Evolutionary conservation across 768 basidiomycete genomes (phyloP), one percentile per base, ranked within the genome.

Genomic region (Kwoniella bestiolae): DNA sequence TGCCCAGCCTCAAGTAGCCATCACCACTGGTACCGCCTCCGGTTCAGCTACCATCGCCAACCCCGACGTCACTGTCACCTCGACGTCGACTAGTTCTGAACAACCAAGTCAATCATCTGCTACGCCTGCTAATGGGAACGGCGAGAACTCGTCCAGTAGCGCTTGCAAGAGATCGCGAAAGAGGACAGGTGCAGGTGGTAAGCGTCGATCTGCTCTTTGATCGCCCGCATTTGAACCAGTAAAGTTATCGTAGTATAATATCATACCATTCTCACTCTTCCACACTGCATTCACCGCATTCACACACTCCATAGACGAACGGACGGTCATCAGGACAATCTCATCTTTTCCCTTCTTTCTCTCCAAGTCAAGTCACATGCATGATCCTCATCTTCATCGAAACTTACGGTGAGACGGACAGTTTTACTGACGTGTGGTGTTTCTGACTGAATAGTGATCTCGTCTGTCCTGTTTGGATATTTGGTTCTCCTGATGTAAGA

Each of bases 91-190:
- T 35, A 26, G 31, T 26, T 34, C 59, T 38, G 35, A 35, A 25
- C 26, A 26, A 11, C 14, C 52, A 1, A 4, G 41, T 32, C 41
- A 35, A 23, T 63, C 61, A 9, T n/a, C 5, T 25, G 11, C 52
- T 18, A 52, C 25, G 14, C 21, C 60, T 23, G 34, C 60, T 28
- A 34, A 47, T 41, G 50, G 47, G 3, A 46, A 35, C 18, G 46
- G 23, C n/a, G n/a, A n/a, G n/a, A n/a, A n/a, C 21, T 28, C 47
- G 23, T 29, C 47, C 9, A 53, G 60, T 34, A 41, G 52, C 3
- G 26, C 61, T 7, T 53, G 61, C 12, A 63, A 63, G 44, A 52
- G 61, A 55, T 53, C 50, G n/a, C 44, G 44, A 38, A 63, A 31
- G 49, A 61, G 49, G 38, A 53, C 23, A 32, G 45, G 14, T 47